phyloP scores from a whole-genome alignment of 805 yeast species.

The Phaffomyces opuntiae region DNA sequence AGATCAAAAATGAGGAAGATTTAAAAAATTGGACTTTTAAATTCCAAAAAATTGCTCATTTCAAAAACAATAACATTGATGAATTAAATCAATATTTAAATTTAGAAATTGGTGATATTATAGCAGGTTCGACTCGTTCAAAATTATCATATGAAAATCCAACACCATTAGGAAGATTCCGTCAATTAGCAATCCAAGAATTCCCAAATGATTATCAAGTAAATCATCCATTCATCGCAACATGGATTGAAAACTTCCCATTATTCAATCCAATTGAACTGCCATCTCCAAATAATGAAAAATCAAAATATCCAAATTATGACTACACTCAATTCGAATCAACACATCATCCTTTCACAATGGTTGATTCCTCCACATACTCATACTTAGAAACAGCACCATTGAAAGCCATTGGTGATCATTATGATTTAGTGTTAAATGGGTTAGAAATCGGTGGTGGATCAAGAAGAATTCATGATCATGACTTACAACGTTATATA shows the following conservation, averaged over 20 bases:
- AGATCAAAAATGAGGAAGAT: slow-evolving; percentile 38
- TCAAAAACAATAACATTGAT: slow-evolving; percentile 18
- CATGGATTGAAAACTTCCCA: slow-evolving; percentile 93
- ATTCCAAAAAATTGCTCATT: slow-evolving; percentile 25
- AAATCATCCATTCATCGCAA: slow-evolving; percentile 37
- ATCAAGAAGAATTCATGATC: slow-evolving; percentile 88
- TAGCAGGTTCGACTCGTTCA: slow-evolving; percentile 77
- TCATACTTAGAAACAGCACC: slow-evolving; percentile 48
- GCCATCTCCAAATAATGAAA: slow-evolving; percentile 3
- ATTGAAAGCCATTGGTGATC: slow-evolving; percentile 72
- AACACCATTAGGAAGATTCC: slow-evolving; percentile 82
- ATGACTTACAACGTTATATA: slow-evolving; percentile 66
- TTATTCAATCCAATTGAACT: slow-evolving; percentile 71
- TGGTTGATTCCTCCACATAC: slow-evolving; percentile 72
- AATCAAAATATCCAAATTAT: slow-evolving; percentile 53
- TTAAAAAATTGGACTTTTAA: slow-evolving; percentile 36
- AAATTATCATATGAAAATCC: slow-evolving; percentile 78
- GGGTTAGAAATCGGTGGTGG: slow-evolving; percentile 99
- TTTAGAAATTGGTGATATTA: slow-evolving; percentile 59
- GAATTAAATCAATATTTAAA: slow-evolving; percentile 23
- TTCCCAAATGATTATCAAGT: slow-evolving; percentile 40
- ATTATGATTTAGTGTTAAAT: slow-evolving; percentile 87
- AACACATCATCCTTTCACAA: slow-evolving; percentile 97
- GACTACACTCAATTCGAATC: slow-evolving; percentile 43
- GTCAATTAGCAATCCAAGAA: slow-evolving; percentile 63